Conservation (phyloP, 2,329 filamentous ascomycete genomes). For the Cladorrhinum sp. region DNA sequence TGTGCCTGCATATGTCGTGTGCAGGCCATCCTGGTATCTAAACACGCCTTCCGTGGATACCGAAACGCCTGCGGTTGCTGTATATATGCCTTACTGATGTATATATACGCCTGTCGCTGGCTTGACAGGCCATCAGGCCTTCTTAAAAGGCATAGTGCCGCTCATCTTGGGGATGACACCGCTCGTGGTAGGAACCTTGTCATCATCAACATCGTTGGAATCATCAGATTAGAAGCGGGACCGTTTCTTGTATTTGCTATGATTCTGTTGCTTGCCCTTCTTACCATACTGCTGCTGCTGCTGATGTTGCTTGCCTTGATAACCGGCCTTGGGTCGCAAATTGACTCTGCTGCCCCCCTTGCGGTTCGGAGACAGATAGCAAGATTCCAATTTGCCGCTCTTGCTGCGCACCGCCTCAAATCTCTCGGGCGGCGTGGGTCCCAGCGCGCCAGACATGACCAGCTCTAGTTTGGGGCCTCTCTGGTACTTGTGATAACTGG, state of each 20-base stretch:
- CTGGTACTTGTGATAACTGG: constrained; percentile 12
- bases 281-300: background rate
- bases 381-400: background rate
- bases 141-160: background rate
- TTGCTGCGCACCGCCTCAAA: background rate
- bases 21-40: too few species aligned
- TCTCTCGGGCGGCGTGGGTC: constrained; percentile 1
- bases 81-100: too few species aligned
- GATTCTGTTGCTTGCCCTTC: constrained; percentile 5
- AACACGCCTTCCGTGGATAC: too few species aligned
- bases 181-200: background rate
- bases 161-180: background rate
- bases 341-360: background rate
- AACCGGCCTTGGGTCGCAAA: background rate
- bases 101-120: background rate
- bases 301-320: background rate
- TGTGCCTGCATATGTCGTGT: background rate
- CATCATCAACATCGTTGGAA: background rate
- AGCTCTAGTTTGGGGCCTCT: background rate
- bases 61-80: too few species aligned
- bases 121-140: background rate
- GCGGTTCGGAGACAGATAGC: background rate
- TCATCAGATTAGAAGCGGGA: constrained; percentile 1
- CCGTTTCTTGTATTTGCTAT: constrained; percentile 8
- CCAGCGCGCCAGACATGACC: constrained; percentile 21